Percentiles rank a stretch among this genome's conserved stretches.
phyloP scores from a whole-genome alignment of 2,329 filamentous ascomycete species.

The Aspergillus cejpii region DNA sequence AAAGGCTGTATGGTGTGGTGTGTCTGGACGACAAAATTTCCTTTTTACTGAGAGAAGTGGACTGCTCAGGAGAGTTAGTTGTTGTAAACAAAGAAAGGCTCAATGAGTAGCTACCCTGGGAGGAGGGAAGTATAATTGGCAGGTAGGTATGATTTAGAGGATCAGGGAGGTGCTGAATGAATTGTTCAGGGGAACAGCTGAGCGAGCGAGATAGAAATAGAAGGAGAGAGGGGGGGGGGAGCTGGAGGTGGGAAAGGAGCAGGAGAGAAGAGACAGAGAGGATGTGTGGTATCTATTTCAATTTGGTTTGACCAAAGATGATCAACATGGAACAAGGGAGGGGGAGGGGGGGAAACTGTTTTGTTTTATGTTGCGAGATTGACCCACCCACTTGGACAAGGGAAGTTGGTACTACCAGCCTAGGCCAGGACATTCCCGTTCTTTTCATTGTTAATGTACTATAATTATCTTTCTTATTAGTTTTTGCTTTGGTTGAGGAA shows the following conservation, averaged over 20 bases:
- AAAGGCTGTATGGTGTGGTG: slow-evolving; percentile 2
- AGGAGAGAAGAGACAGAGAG: too few relatives aligned
- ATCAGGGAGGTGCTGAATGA: not conserved
- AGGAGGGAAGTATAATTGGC: too few relatives aligned
- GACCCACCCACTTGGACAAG: slow-evolving; percentile 21
- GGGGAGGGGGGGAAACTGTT: slow-evolving; percentile 20
- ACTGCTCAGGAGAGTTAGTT: slow-evolving; percentile 13
- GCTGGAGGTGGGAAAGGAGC: too few relatives aligned
- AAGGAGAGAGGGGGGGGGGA: not conserved
- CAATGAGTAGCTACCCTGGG: slow-evolving; percentile 3
- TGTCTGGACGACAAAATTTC: not conserved
- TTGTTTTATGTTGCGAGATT: slow-evolving; percentile 27
- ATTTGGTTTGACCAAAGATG: too few relatives aligned
- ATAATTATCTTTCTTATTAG: too few relatives aligned
- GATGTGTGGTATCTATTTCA: too few relatives aligned
- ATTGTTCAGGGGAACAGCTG: not conserved
- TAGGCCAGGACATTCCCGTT: slow-evolving; percentile 9
- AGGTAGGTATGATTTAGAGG: too few relatives aligned
- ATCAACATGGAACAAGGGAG: slow-evolving; percentile 18
- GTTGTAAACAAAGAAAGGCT: slow-evolving; percentile 10
- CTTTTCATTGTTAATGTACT: too few relatives aligned
- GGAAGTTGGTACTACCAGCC: slow-evolving; percentile 22
- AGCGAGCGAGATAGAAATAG: not conserved
- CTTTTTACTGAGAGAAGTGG: not conserved
- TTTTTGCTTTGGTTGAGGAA: not conserved